phyloP scores from a whole-genome alignment of 106 monocot genomes.

The Vanilla planifolia region DNA sequence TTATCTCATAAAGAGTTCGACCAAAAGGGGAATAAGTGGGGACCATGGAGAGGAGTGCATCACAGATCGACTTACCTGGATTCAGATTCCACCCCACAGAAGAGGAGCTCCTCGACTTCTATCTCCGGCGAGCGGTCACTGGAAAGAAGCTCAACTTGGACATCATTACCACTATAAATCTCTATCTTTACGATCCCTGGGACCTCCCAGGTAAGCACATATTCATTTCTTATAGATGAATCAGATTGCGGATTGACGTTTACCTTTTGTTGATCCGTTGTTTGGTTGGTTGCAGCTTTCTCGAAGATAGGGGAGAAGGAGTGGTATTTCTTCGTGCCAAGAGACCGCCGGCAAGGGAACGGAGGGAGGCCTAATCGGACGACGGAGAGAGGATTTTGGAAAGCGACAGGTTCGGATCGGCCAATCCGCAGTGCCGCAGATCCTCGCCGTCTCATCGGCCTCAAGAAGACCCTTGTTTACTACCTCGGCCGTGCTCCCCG shows the following conservation, averaged over 20 bases:
- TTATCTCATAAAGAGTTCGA: too few species aligned
- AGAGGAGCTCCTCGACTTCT: constrained; percentile 30
- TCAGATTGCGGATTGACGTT: not conserved
- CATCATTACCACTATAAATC: constrained; percentile 36
- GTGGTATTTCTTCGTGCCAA: constrained; percentile 58
- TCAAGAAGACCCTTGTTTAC: constrained; percentile 79
- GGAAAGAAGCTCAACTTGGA: constrained; percentile 35
- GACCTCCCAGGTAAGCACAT: constrained; percentile 29
- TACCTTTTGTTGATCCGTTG: not conserved
- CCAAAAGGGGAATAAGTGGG: not conserved
- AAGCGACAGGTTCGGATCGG: constrained; percentile 49
- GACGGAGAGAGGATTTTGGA: constrained; percentile 51
- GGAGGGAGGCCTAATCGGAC: constrained; percentile 40
- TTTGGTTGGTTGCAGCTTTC: constrained; percentile 9
- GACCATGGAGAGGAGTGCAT: constrained; percentile 2
- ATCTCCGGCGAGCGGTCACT: constrained; percentile 23
- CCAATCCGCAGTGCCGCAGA: constrained; percentile 22
- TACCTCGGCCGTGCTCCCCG: constrained; percentile 56
- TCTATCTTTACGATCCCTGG: constrained; percentile 41
- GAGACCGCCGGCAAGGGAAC: constrained; percentile 16
- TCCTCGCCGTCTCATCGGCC: constrained; percentile 31
- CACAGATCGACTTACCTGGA: not conserved
- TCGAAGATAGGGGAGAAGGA: constrained; percentile 43
- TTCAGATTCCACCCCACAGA: constrained; percentile 11
- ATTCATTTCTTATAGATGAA: too few species aligned